These are phyloP conservation scores for Panicum hallii DNA, from an alignment of 202 grass and related monocot genomes.

Conservation along the genomic window DNA sequence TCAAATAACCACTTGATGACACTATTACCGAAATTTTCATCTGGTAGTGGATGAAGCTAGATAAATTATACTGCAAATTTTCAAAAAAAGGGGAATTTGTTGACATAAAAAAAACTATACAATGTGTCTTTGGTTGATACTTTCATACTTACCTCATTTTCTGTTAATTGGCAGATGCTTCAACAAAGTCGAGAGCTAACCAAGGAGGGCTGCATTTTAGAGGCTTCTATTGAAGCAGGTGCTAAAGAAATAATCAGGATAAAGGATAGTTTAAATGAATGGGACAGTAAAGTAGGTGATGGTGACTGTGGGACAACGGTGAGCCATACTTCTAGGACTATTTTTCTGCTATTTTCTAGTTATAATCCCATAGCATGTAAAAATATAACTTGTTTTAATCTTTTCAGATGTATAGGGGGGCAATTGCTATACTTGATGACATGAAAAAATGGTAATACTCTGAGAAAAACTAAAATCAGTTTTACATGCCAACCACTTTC, in stretches of 20 bases:
- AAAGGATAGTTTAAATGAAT: conserved; percentile 86
- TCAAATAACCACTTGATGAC: background rate
- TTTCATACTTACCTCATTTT: conserved; percentile 27
- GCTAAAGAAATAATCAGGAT: conserved; percentile 83
- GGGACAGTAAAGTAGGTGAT: conserved; percentile 98
- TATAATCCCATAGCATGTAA: conserved; percentile 3
- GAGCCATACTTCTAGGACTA: conserved; percentile 41
- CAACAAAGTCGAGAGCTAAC: conserved; percentile 69
- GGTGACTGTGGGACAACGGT: conserved; percentile 95
- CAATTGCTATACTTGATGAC: conserved; percentile 90
- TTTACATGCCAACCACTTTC: background rate
- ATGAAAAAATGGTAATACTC: conserved; percentile 84
- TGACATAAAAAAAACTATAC: background rate
- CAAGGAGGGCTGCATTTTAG: conserved; percentile 69
- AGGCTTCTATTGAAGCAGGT: conserved; percentile 82
- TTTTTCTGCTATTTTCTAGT: conserved; percentile 12
- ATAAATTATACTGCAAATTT: background rate
- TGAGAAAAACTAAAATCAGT: background rate
- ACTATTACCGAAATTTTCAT: background rate
- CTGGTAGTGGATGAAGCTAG: background rate
- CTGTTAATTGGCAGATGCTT: conserved; percentile 61
- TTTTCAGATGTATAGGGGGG: conserved; percentile 97
- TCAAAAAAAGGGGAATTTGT: background rate
- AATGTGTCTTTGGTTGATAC: conserved; percentile 7
- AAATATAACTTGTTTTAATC: conserved; percentile 17